Conservation (phyloP, 2,329 filamentous ascomycete genomes). For the Xylaria sp. region DNA sequence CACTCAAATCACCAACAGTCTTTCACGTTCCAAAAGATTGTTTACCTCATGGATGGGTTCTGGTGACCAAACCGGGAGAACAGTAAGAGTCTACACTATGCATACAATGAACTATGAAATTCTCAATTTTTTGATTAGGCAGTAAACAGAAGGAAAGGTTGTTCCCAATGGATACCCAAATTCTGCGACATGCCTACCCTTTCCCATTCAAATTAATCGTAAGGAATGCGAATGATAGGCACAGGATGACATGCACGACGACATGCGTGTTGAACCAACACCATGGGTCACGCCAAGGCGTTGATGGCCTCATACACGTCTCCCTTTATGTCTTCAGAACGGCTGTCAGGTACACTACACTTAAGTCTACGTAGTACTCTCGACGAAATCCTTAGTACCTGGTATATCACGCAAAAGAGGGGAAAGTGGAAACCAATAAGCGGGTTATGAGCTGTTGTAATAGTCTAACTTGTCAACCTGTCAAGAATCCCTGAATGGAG, state of each 20-base stretch:
- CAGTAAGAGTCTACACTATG: too few relatives aligned
- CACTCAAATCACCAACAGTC: too few relatives aligned
- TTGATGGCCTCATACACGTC: background rate
- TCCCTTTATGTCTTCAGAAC: background rate
- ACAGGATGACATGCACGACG: background rate
- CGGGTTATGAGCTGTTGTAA: conserved; percentile 30
- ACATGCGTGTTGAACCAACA: background rate
- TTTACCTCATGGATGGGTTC: too few relatives aligned
- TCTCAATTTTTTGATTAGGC: too few relatives aligned
- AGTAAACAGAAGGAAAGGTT: background rate
- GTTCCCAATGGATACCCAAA: too few relatives aligned
- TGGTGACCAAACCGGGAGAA: too few relatives aligned
- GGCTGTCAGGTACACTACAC: background rate
- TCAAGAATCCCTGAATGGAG: conserved; percentile 5
- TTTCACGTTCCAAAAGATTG: too few relatives aligned
- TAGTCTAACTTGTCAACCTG: background rate
- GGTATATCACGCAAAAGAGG: background rate
- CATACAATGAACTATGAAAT: too few relatives aligned
- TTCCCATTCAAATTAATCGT: background rate
- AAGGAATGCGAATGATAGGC: too few relatives aligned
- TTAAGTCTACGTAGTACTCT: too few relatives aligned
- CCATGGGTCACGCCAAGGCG: background rate
- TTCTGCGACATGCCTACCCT: too few relatives aligned
- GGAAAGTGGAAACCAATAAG: conserved; percentile 29
- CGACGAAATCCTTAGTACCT: too few relatives aligned